Evolutionary conservation across 1,284 basidiomycete species (phyloP).

Genomic region (Pascua guehoae): DNA sequence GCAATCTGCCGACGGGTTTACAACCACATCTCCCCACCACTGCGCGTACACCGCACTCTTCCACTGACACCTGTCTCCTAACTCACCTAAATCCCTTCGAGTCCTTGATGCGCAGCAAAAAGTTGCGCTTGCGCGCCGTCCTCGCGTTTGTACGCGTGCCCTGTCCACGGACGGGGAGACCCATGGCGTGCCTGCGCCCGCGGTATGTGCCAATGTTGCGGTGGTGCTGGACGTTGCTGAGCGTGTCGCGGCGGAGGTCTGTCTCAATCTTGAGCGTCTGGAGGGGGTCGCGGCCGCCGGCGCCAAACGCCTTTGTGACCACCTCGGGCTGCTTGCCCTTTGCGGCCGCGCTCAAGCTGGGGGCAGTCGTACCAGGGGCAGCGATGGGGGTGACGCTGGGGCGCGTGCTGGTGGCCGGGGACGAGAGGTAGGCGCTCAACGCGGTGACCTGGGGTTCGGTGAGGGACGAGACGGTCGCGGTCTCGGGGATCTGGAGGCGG

Average conservation of each 20-base stretch:
- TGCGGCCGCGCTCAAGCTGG: slow-evolving; percentile 6
- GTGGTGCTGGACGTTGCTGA: slow-evolving; percentile 55
- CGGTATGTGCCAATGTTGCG: slow-evolving; percentile 54
- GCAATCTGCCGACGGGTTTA: neutral
- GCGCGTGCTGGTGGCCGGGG: slow-evolving; percentile 45
- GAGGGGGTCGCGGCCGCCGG: slow-evolving; percentile 40
- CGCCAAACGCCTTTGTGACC: neutral
- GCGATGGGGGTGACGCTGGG: slow-evolving; percentile 36
- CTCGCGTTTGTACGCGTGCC: slow-evolving; percentile 54
- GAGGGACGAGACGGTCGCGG: slow-evolving; percentile 47
- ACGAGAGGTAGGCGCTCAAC: slow-evolving; percentile 55
- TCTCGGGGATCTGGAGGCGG: slow-evolving; percentile 53
- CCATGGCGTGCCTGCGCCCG: slow-evolving; percentile 54
- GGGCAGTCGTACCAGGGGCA: slow-evolving; percentile 20
- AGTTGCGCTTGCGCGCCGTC: slow-evolving; percentile 55
- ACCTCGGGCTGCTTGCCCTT: slow-evolving; percentile 8
- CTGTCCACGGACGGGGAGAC: slow-evolving; percentile 57
- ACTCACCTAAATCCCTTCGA: slow-evolving; percentile 31
- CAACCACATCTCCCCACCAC: neutral
- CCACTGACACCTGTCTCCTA: neutral
- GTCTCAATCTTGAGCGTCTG: slow-evolving; percentile 54
- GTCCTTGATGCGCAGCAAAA: slow-evolving; percentile 31
- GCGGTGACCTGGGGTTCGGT: slow-evolving; percentile 56
- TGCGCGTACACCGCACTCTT: neutral
- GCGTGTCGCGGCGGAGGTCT: slow-evolving; percentile 52